phyloP scores from a whole-genome alignment of 2,329 filamentous ascomycete species.

The Calonectria pteridis region DNA sequence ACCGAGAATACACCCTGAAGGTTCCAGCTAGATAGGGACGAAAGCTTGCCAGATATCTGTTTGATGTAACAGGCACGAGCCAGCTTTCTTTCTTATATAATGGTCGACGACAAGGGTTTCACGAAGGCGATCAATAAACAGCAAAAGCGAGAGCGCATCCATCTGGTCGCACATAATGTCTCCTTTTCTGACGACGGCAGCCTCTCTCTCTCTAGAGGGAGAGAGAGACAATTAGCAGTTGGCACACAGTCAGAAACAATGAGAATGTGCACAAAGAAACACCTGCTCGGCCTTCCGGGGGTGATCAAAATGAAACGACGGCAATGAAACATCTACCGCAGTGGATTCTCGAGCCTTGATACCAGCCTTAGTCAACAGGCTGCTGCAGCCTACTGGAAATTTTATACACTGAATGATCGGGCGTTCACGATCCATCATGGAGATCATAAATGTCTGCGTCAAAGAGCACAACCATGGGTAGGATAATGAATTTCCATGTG shows the following conservation, averaged over 20 bases:
- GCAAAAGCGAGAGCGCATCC: too few species aligned
- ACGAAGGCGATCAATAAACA: too few species aligned
- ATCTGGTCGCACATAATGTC: too few species aligned
- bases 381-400: not conserved
- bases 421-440: too few species aligned
- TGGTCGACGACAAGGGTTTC: not conserved
- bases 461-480: too few species aligned
- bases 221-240: not conserved
- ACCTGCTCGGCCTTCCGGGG: too few species aligned
- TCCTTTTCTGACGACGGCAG: too few species aligned
- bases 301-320: not conserved
- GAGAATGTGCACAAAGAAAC: not conserved
- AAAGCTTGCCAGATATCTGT: not conserved
- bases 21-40: too few species aligned
- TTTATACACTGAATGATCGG: not conserved
- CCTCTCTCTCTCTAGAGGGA: too few species aligned
- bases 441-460: too few species aligned
- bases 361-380: not conserved
- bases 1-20: not conserved
- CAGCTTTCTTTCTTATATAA: not conserved
- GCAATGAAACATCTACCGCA: not conserved
- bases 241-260: not conserved
- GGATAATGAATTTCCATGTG: too few species aligned
- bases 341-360: not conserved
- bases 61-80: not conserved